phyloP scores from a whole-genome alignment of 1,284 basidiomycete species.

The Rhodotorula glutinis region DNA sequence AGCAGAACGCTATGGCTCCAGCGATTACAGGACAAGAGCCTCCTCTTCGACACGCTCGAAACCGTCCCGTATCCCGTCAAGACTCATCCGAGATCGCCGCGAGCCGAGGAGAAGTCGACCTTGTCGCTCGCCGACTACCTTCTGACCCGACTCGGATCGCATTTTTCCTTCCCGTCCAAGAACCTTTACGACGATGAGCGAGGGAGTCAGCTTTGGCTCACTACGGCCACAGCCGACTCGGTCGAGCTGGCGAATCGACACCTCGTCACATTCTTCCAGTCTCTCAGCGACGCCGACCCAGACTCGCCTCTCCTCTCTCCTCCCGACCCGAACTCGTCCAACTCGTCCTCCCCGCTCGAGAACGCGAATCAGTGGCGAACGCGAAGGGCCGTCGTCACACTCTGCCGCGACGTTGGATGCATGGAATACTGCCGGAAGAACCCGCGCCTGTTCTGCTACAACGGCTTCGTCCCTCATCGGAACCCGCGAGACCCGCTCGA shows the following conservation, averaged over 20 bases:
- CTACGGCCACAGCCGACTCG: slow-evolving; percentile 12
- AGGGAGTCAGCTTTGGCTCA: slow-evolving; percentile 28
- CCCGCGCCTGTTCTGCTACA: slow-evolving; percentile 19
- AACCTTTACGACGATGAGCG: not conserved
- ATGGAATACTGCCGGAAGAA: slow-evolving; percentile 20
- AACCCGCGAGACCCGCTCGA: not conserved
- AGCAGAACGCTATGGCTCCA: not conserved
- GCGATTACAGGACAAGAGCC: not conserved
- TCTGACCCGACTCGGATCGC: slow-evolving; percentile 28
- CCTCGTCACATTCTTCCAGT: slow-evolving; percentile 10
- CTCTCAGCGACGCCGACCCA: not conserved
- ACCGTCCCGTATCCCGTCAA: slow-evolving; percentile 15
- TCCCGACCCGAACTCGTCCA: not conserved
- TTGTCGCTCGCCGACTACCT: slow-evolving; percentile 22
- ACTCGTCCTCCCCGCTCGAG: not conserved
- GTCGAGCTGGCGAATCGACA: slow-evolving; percentile 13
- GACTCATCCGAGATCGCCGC: slow-evolving; percentile 25
- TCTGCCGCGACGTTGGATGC: slow-evolving; percentile 28
- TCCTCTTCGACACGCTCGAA: slow-evolving; percentile 17
- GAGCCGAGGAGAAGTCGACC: not conserved
- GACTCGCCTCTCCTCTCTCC: not conserved
- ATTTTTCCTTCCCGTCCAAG: slow-evolving; percentile 22
- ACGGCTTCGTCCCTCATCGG: slow-evolving; percentile 14
- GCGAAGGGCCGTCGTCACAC: slow-evolving; percentile 11
- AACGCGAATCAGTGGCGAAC: slow-evolving; percentile 1